Evolutionary conservation across 257 asterid species (phyloP), one percentile per base, ranked within the genome.

Genomic region (Solanum gandarillasii): DNA sequence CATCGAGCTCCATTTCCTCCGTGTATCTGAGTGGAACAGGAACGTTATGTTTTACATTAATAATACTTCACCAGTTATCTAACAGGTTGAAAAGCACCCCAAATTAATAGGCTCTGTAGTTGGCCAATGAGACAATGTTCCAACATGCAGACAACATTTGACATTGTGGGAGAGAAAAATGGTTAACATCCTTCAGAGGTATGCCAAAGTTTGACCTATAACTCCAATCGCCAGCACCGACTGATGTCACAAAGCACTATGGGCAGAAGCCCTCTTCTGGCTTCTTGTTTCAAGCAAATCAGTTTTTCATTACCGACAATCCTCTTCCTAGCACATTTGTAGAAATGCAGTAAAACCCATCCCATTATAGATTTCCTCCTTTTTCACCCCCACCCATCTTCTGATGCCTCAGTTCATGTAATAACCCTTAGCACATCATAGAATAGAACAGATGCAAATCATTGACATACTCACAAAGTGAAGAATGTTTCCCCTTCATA

Each of bases 1-100:
- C 99, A 43, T 97, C 99, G 52, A 97, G 99, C 90, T 97, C 99
- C 98, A 95, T 97, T 87, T 96, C 99, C 89, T 97, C 98, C 3
- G 98, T 95, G 84, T 97, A 97, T 94, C 99, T 97, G 93, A 48
- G 36, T 5, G 35, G 70, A 81, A 82, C 31, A 82, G 71, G 68
- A 48, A 16, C 4, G 0, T 46, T 27, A 20, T 23, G 83, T 27
- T 81, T 27, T 43, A 82, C 14, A 9, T 31, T 48, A 20, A 82
- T 29, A 18, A 48, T 10, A 29, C 25, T 46, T 48, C 70, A 48
- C 13, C 70, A 82, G 43, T 31, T 5, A 48, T 29, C 38, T 6
- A 20, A 31, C 43, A 20, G 71, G 6, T 35, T 3, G 14, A 29
- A 32, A 48, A 82, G 70, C 71, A 48, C 86, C 39, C 29, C 86